A percentile compares a stretch with the other conserved stretches of the same genome.
Conservation (phyloP, 1,139 yeast species). For the Taphrina communis region DNA sequence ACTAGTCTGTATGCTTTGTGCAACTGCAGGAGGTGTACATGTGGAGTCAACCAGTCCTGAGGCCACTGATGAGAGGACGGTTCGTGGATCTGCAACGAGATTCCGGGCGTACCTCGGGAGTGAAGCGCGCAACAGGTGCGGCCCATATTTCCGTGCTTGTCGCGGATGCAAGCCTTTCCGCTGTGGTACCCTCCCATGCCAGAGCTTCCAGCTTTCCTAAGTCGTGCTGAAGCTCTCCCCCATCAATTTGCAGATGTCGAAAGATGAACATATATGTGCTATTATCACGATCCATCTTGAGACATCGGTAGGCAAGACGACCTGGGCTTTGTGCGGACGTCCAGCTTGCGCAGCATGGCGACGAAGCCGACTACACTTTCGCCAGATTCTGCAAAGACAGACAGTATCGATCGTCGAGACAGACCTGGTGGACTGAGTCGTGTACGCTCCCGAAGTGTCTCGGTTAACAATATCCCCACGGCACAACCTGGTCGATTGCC, state of each 20-base stretch:
- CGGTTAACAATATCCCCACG: conserved; percentile 38
- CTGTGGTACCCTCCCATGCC: background rate
- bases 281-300: too few relatives aligned
- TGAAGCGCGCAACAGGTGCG: background rate
- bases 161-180: conserved; percentile 11
- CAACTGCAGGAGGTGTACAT: too few relatives aligned
- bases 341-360: background rate
- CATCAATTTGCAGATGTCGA: background rate
- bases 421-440: conserved; percentile 22
- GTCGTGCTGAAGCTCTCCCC: background rate
- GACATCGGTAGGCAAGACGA: background rate
- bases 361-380: conserved; percentile 9
- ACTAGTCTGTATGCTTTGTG: too few relatives aligned
- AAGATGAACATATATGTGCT: too few relatives aligned
- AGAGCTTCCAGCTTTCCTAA: background rate
- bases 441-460: conserved; percentile 34
- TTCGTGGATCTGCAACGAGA: background rate
- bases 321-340: background rate
- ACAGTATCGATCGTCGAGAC: background rate
- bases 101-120: too few relatives aligned
- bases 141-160: background rate
- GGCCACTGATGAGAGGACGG: background rate
- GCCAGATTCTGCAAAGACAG: conserved; percentile 10
- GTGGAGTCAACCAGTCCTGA: too few relatives aligned
- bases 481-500: conserved; percentile 37